Evolutionary conservation across 768 basidiomycete genomes (phyloP).

Genomic region (Epithele typhae): DNA sequence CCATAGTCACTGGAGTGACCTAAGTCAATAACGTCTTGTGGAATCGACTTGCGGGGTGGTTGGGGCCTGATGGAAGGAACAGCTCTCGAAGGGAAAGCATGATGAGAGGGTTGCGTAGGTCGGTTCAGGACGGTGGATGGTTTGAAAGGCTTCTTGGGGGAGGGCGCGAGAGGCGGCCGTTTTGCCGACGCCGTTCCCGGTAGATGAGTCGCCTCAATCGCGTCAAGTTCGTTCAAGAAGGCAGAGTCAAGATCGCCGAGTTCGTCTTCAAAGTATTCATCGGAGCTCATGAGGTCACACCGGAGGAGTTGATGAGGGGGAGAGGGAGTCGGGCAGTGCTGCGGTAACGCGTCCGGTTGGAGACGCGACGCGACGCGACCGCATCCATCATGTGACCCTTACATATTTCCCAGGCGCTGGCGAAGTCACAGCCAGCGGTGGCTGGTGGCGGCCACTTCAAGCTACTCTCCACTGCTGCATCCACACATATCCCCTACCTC

Average conservation of each 20-base stretch:
- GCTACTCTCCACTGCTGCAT: too few species aligned
- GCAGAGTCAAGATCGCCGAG: constrained; percentile 55
- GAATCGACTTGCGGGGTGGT: neutral
- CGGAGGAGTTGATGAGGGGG: neutral
- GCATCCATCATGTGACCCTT: constrained; percentile 7
- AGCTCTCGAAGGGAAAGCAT: neutral
- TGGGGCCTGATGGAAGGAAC: neutral
- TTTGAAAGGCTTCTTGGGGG: constrained; percentile 1
- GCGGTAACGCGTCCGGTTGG: neutral
- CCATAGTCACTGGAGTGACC: constrained; percentile 38
- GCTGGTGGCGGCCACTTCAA: neutral
- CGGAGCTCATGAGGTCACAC: constrained; percentile 62
- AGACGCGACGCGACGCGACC: constrained; percentile 8
- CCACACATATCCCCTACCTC: neutral
- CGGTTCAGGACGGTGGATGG: constrained; percentile 1
- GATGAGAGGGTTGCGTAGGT: neutral
- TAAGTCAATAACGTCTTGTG: constrained; percentile 27
- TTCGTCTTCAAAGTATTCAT: constrained; percentile 70
- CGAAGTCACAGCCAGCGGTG: neutral
- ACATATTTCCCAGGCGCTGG: too few species aligned
- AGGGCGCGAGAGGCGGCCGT: too few species aligned
- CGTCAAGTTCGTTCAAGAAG: constrained; percentile 57
- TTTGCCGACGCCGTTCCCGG: constrained; percentile 7
- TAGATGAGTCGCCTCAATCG: constrained; percentile 60
- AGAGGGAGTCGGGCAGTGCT: too few species aligned